Base-by-base conservation (phyloP, 1,284 basidiomycete species). In the Pisolithus thermaeus region DNA sequence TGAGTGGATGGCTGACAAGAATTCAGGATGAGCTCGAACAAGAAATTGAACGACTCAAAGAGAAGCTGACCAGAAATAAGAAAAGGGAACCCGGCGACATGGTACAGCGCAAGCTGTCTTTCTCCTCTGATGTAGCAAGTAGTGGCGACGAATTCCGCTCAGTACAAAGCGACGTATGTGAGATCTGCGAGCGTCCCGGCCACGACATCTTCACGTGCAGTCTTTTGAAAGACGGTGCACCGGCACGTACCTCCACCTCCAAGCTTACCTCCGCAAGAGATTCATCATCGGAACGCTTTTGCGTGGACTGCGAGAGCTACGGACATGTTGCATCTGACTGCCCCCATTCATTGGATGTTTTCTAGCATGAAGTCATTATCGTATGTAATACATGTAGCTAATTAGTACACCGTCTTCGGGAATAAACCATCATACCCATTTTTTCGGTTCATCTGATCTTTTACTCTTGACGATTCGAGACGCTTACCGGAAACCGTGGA, bases 191-290 rank as follows among this genome's bases (percentile, higher is more conserved):
- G 66, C 75, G 78, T 56, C 80, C 81, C 0, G 89, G 87, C 3
- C 90, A 92, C 63, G 89, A 92, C 61, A 87, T 90, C 52, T 89
- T 90, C 67, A 83, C 77, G 39, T 92, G 89, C 62, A 80, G 83
- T 57, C 73, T 89, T 42, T 70, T 81, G 20, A 76, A 75, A 54
- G 77, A 73, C 44, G 73, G 72, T 27, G 55, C 49, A 8, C 55
- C 58, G 8, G 39, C 48, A 37, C 46, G 42, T 7, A 47, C 55
- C 5, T 9, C 44, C 40, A 58, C 45, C 45, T n/a, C 23, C 53
- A 54, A 55, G 43, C 43, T 40, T 11, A 49, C 45, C 42, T 53
- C 56, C 3, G 53, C 51, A 39, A 41, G 53, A 49, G 23, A 25
- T 28, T 14, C 5, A 11, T 18, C 50, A 23, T 56, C 58, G 28